Percentiles rank a stretch among this genome's conserved stretches.
phyloP scores from a whole-genome alignment of 2,329 filamentous ascomycete species.

The Beauveria sp. region DNA sequence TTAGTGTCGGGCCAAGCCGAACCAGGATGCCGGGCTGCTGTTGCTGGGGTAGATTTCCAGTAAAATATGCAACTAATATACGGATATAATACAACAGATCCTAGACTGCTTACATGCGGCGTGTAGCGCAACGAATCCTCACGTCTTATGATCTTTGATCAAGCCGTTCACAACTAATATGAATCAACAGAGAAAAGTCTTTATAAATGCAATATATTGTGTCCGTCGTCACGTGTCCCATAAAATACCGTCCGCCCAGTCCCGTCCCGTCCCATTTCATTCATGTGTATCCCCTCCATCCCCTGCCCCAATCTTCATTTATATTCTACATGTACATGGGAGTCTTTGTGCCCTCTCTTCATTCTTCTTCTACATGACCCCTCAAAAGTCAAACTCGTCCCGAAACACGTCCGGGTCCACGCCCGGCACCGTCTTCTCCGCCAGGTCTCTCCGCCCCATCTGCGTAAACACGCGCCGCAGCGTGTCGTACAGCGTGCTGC shows the following conservation, averaged over 20 bases:
- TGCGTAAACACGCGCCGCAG: conserved; percentile 89
- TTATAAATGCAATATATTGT: conserved; percentile 4
- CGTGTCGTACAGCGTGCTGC: conserved; percentile 94
- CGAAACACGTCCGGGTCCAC: conserved; percentile 89
- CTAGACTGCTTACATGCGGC: no score
- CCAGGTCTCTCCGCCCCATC: conserved; percentile 84
- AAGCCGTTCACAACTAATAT: no score
- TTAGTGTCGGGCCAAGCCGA: no score
- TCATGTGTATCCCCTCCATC: background rate
- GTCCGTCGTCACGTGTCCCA: background rate
- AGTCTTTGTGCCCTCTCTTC: background rate
- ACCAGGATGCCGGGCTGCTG: no score
- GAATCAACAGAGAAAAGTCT: no score
- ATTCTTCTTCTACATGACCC: background rate
- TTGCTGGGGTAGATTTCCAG: no score
- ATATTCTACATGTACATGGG: conserved; percentile 7
- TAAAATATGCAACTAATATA: no score
- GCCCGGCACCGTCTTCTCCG: conserved; percentile 77
- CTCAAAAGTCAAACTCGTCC: conserved; percentile 77
- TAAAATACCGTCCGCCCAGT: background rate
- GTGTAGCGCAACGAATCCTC: no score
- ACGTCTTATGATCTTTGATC: no score
- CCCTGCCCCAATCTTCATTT: background rate
- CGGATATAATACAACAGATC: no score
- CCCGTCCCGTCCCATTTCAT: background rate